These are phyloP conservation scores for Macrophomina phaseolina DNA, from an alignment of 2,329 filamentous ascomycete species.

Conservation along the genomic window DNA sequence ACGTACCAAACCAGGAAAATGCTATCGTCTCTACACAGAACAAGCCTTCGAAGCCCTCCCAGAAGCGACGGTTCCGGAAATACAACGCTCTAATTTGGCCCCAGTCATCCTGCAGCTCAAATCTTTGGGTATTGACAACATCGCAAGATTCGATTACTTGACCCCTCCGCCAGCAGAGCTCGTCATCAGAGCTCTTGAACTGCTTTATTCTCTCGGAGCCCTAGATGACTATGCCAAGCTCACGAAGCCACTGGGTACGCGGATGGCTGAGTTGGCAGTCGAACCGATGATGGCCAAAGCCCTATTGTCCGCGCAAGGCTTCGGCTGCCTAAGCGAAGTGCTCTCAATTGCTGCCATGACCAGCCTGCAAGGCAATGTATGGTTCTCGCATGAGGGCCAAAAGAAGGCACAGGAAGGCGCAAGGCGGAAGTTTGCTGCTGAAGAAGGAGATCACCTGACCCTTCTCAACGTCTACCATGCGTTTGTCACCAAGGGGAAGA, in stretches of 20 bases:
- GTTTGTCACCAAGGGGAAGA: constrained; percentile 81
- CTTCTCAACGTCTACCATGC: constrained; percentile 92
- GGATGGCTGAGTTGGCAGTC: constrained; percentile 92
- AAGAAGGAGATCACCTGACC: constrained; percentile 93
- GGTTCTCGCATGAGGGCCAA: constrained; percentile 79
- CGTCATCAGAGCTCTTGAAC: constrained; percentile 82
- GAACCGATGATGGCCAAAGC: constrained; percentile 97
- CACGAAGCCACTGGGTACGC: constrained; percentile 81
- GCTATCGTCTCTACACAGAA: constrained; percentile 90
- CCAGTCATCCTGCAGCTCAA: constrained; percentile 90
- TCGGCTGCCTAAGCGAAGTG: constrained; percentile 83
- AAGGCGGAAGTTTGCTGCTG: constrained; percentile 82
- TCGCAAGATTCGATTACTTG: constrained; percentile 87
- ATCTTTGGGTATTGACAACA: constrained; percentile 92
- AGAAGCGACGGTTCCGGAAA: constrained; percentile 81
- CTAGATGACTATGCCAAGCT: constrained; percentile 90
- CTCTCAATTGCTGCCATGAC: constrained; percentile 95
- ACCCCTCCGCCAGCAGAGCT: constrained; percentile 85
- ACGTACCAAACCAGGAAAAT: constrained; percentile 88
- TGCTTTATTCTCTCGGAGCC: constrained; percentile 85
- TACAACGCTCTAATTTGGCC: constrained; percentile 89
- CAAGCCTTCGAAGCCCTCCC: constrained; percentile 68
- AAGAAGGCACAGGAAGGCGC: constrained; percentile 76
- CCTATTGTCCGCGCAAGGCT: constrained; percentile 74
- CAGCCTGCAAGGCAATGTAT: constrained; percentile 80